phyloP scores from a whole-genome alignment of 2,329 filamentous ascomycete species.

The Cercospora sesami region DNA sequence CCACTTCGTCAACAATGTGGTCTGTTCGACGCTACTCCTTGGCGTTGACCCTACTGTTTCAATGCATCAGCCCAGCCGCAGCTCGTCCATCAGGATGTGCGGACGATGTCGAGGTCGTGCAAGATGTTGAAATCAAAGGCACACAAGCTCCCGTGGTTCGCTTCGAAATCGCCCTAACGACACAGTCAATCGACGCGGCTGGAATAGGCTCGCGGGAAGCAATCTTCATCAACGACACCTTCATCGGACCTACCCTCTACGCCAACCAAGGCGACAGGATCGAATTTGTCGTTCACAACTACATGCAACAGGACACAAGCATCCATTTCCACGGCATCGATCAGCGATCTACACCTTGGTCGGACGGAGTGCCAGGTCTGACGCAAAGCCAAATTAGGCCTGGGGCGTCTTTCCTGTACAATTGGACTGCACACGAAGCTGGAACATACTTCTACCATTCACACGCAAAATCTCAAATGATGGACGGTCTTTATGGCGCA shows the following conservation, averaged over 20 bases:
- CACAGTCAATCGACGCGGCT: slow-evolving; percentile 9
- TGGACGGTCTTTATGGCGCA: slow-evolving; percentile 61
- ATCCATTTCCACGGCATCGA: slow-evolving; percentile 23
- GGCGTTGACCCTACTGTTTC: background rate
- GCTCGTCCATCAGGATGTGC: background rate
- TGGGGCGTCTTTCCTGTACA: slow-evolving; percentile 18
- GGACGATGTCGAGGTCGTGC: background rate
- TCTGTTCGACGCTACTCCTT: background rate
- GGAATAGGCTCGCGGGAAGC: slow-evolving; percentile 12
- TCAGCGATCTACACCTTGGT: slow-evolving; percentile 27
- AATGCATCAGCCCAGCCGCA: background rate
- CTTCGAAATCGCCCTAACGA: slow-evolving; percentile 11
- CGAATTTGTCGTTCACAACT: slow-evolving; percentile 21
- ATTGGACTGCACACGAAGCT: slow-evolving; percentile 17
- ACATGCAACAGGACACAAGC: slow-evolving; percentile 18
- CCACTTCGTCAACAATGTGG: background rate
- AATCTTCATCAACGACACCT: slow-evolving; percentile 17
- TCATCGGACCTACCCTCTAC: slow-evolving; percentile 17
- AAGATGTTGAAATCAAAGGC: background rate
- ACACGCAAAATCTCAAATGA: slow-evolving; percentile 48
- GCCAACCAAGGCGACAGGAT: slow-evolving; percentile 15
- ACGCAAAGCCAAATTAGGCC: slow-evolving; percentile 23
- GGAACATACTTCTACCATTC: slow-evolving; percentile 20
- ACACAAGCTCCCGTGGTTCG: background rate
- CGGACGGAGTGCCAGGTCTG: slow-evolving; percentile 21